A percentile compares a stretch with the other conserved stretches of the same genome.
phyloP scores from a whole-genome alignment of 352 stramenopile species.

The Ophiocytium majus region DNA sequence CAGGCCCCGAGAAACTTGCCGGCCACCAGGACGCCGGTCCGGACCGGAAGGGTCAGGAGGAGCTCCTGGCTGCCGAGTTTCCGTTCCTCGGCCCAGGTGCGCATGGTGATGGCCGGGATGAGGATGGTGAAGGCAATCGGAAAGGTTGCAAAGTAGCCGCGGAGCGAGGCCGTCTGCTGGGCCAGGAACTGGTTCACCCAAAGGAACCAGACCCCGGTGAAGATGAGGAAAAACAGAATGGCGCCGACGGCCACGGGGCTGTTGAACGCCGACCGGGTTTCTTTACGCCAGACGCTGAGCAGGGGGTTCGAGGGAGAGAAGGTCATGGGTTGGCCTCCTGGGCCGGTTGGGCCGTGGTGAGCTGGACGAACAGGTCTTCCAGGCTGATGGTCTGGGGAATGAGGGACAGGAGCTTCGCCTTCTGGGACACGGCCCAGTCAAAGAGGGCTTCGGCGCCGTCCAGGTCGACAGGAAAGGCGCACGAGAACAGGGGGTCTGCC shows the following conservation, averaged over 20 bases:
- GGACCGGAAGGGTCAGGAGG: neutral
- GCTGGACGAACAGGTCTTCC: neutral
- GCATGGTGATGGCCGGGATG: neutral
- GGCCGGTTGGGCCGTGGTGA: neutral
- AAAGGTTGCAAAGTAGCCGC: neutral
- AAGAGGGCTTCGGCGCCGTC: neutral
- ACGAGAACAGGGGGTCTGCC: too few species aligned
- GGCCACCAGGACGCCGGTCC: neutral
- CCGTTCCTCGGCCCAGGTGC: neutral
- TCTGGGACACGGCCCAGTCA: neutral
- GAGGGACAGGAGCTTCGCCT: neutral
- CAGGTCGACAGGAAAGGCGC: too few species aligned
- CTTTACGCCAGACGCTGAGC: too few species aligned
- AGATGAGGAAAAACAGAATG: neutral
- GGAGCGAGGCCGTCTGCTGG: neutral
- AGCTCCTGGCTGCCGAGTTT: neutral
- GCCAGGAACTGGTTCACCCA: neutral
- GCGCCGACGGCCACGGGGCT: neutral
- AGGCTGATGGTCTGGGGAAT: neutral
- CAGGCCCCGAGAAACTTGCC: neutral
- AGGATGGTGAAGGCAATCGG: neutral
- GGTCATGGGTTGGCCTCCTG: neutral
- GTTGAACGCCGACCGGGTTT: neutral
- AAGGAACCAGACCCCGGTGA: neutral
- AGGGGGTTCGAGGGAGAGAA: too few species aligned